Base-by-base conservation (phyloP, 2,329 filamentous ascomycete genomes). In the Boeremia exigua region DNA sequence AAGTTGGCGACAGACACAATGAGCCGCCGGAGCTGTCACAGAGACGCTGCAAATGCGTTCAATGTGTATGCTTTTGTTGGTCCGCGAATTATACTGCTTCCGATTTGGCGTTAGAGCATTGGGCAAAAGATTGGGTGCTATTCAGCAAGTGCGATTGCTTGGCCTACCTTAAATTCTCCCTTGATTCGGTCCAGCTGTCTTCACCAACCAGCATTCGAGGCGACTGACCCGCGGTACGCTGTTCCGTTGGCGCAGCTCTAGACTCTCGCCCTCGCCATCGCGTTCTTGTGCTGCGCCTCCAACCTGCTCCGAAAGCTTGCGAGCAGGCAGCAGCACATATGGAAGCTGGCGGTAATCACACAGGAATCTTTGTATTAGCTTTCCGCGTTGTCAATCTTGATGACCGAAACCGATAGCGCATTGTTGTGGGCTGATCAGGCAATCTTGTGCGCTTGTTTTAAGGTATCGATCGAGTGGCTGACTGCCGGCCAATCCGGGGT, bases 121-220 rank as follows among this genome's bases (percentile, higher is more conserved):
- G 56, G 56, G 48, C 36, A 36, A 50, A 50, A 33, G 53, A 40
- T 59, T 58, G 65, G 62, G 51, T 59, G 60, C 65, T 69, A 66
- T 66, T 50, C 45, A 57, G 53, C 49, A 61, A 56, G 54, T 54
- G 51, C 56, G 62, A 62, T 64, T 69, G 70, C 69, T 73, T 73
- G 70, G 68, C 67, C 61, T 69, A 70, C 68, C 65, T 71, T 70
- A 70, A 69, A 65, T 53, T 48, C 63, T 52, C 54, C 46, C 60
- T 59, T 54, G 59, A 51, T 32, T 52, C 40, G 34, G 48, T 50
- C 43, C 29, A 51, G 27, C 39, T 48, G 49, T 52, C 40, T 23
- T 46, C 30, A 29, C 19, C 34, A 37, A 36, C 17, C 50, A 56
- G 12, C 8, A 8, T 17, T 38, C 15, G 40, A 46, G 47, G 33